Base-by-base conservation (phyloP, 1,284 basidiomycete genomes). In the Gomphus bonarii region DNA sequence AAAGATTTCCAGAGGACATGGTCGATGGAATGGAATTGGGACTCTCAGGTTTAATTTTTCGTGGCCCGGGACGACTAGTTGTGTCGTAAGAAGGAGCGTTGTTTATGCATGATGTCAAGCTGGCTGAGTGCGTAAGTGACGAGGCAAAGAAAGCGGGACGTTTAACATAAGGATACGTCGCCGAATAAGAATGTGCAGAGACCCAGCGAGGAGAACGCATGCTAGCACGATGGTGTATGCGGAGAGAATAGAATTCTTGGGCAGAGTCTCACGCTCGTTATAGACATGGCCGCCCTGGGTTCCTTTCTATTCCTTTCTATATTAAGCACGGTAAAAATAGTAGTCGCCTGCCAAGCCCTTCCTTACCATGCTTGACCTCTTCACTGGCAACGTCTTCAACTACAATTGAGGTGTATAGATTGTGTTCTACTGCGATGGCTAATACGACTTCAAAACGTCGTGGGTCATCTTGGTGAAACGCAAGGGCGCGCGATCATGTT, bases 321-420 rank as follows among this genome's bases (percentile, higher is more conserved):
- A 22, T 52, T 43, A 44, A n/a, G 31, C n/a, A 3, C 3, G 8
- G 10, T 38, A 49, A 48, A 55, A 55, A 55, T 55, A 55, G 54
- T 36, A 31, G 52, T 51, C 52, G 52, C 52, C 46, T 55, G 54
- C 54, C 54, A 55, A 55, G 54, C 30, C 52, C 18, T 38, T 38
- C 22, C 28, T 47, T 55, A 11, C 31, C 47, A 25, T 30, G 25
- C 25, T 35, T 18, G 28, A 30, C n/a, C 47, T 30, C 47, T 9
- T 49, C 47, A 1, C 1, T 20, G 1, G 31, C 14, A 1, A 3
- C 47, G 48, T 33, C 48, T 3, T 30, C n/a, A n/a, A 3, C 5
- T 14, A 7, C 28, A 49, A 30, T 8, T 14, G 9, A 6, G 10
- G 12, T 12, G 4, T 11, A 9, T 7, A 20, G n/a, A 6, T 44